Base-by-base conservation (phyloP, 208 protist genomes). In the Acanthamoeba divionensis region DNA sequence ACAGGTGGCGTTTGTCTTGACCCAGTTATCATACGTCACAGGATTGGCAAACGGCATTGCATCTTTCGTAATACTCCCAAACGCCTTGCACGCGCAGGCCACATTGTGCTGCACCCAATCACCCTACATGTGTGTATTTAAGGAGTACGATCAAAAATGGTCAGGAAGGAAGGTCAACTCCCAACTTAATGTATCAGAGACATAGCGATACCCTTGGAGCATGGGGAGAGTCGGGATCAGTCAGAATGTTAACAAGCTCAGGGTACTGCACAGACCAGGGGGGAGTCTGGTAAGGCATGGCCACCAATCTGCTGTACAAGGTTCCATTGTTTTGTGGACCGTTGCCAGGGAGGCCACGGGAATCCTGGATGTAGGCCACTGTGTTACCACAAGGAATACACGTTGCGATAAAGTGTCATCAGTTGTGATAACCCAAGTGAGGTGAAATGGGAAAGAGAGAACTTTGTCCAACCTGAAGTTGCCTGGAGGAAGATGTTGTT, bases 401-500 rank as follows among this genome's bases (percentile, higher is more conserved):
- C 52, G 52, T n/a, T 15, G 62, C 12, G 12, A 31, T n/a, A 8
- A 29, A 9, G 62, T 54, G 8, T 1, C 54, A 7, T 6, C 5
- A 38, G 66, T 15, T 29, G 36, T 9, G 62, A 41, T 67, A n/a
- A n/a, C n/a, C n/a, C n/a, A n/a, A n/a, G n/a, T n/a, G n/a, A n/a
- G n/a, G n/a, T n/a, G n/a, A n/a, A n/a, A n/a, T n/a, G n/a, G n/a
- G n/a, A n/a, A n/a, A n/a, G n/a, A n/a, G n/a, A n/a, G n/a, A n/a
- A n/a, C n/a, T n/a, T n/a, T n/a, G n/a, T n/a, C n/a, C n/a, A n/a
- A n/a, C n/a, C n/a, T n/a, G n/a, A n/a, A n/a, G n/a, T n/a, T n/a
- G n/a, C n/a, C n/a, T n/a, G n/a, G 12, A 79, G 13, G 18, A 79
- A 79, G 41, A 79, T 79, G 69, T 79, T 79, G 69, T 79, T 79